Evolutionary conservation across 2,329 filamentous ascomycete species (phyloP).

Genomic region (Diplocarpon rosae): DNA sequence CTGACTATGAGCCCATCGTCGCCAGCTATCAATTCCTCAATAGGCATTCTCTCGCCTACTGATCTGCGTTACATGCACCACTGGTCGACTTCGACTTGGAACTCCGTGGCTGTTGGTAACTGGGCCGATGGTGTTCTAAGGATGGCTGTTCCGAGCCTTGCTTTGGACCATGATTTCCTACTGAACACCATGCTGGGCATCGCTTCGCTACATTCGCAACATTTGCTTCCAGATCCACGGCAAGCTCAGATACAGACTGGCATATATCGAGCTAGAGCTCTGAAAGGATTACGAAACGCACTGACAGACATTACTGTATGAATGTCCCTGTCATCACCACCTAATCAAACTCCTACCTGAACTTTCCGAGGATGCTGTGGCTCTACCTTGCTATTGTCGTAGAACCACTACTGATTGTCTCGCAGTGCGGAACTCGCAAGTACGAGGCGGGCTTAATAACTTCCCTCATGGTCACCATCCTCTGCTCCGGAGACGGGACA

Average conservation of each 20-base stretch:
- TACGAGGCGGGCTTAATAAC: slow-evolving; percentile 22
- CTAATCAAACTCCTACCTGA: too few relatives aligned
- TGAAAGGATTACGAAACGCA: slow-evolving; percentile 18
- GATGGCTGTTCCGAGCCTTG: slow-evolving; percentile 19
- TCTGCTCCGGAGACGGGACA: slow-evolving; percentile 15
- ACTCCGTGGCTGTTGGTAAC: slow-evolving; percentile 11
- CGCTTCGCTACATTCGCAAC: slow-evolving; percentile 21
- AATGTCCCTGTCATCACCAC: too few relatives aligned
- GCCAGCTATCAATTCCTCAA: slow-evolving; percentile 11
- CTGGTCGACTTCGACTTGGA: slow-evolving; percentile 20
- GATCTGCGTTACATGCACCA: slow-evolving; percentile 24
- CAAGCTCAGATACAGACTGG: slow-evolving; percentile 13
- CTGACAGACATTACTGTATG: slow-evolving; percentile 8
- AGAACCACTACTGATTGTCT: too few relatives aligned
- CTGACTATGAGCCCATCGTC: slow-evolving; percentile 7
- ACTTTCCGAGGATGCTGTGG: too few relatives aligned
- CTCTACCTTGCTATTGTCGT: too few relatives aligned
- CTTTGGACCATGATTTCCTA: slow-evolving; percentile 23
- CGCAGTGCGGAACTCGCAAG: slow-evolving; percentile 7
- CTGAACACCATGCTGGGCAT: slow-evolving; percentile 22
- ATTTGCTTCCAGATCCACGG: slow-evolving; percentile 9
- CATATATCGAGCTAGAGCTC: slow-evolving; percentile 18
- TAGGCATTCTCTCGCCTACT: slow-evolving; percentile 11
- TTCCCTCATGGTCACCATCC: slow-evolving; percentile 20
- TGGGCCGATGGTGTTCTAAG: slow-evolving; percentile 12